Evolutionary conservation across 1,139 yeast genomes (phyloP).

Genomic region (Geotrichum restrictum): DNA sequence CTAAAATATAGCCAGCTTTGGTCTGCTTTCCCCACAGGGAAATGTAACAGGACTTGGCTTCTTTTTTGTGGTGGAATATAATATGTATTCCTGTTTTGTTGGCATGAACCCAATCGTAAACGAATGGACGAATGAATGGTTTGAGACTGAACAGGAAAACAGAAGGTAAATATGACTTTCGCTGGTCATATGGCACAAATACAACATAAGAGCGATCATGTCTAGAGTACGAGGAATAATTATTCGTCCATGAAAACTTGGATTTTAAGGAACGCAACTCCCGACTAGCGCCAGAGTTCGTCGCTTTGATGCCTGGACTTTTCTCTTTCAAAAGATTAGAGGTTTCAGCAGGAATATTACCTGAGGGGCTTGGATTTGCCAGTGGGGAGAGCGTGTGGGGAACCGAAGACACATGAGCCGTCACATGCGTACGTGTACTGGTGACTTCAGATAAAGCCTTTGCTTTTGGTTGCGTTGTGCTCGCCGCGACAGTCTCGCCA

Average conservation of each 20-base stretch:
- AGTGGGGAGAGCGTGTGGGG: too few species aligned
- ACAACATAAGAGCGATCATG: too few species aligned
- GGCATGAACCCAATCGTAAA: conserved; percentile 29
- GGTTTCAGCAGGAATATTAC: too few species aligned
- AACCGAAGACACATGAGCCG: too few species aligned
- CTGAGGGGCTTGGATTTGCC: too few species aligned
- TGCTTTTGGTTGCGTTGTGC: too few species aligned
- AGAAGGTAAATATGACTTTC: conserved; percentile 2
- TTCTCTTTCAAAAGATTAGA: conserved; percentile 30
- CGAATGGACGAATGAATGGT: neutral
- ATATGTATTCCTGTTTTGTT: conserved; percentile 67
- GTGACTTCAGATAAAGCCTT: too few species aligned
- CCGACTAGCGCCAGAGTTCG: conserved; percentile 18
- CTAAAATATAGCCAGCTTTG: neutral
- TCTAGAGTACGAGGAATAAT: too few species aligned
- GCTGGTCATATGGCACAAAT: too few species aligned
- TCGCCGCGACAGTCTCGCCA: too few species aligned
- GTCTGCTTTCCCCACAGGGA: neutral
- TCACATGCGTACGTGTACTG: too few species aligned
- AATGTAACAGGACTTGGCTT: conserved; percentile 58
- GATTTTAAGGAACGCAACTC: neutral
- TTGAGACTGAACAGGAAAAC: conserved; percentile 7
- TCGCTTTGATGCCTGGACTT: conserved; percentile 24
- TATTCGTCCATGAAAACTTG: neutral
- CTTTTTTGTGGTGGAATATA: conserved; percentile 59